Evolutionary conservation across 345 rosid genomes (phyloP).

Genomic region (Lagerstroemia speciosa): DNA sequence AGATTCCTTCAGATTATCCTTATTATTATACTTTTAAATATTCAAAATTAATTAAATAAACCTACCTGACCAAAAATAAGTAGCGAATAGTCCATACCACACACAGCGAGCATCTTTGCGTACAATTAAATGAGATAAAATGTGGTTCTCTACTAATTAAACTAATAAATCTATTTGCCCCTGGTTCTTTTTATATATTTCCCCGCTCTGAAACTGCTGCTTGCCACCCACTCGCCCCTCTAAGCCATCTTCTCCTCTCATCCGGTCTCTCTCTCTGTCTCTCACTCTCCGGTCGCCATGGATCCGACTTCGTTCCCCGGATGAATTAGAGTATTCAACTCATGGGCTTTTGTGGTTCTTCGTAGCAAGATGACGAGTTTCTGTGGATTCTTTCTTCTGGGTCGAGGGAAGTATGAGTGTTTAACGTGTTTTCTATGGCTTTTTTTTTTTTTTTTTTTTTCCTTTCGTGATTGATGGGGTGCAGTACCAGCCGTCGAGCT

Average conservation of each 20-base stretch:
- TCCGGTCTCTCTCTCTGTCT: background rate
- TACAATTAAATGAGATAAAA: too few relatives aligned
- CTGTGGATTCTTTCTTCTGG: too few relatives aligned
- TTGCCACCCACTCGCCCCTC: background rate
- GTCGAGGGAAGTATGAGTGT: background rate
- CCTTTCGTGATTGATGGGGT: slow-evolving; percentile 1
- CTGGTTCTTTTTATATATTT: too few relatives aligned
- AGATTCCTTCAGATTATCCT: too few relatives aligned
- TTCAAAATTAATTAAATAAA: too few relatives aligned
- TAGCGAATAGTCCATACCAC: too few relatives aligned
- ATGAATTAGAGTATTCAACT: background rate
- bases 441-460: too few relatives aligned
- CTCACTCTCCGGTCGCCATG: slow-evolving; percentile 17
- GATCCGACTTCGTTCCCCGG: slow-evolving; percentile 8
- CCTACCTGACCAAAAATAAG: too few relatives aligned
- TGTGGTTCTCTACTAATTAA: too few relatives aligned
- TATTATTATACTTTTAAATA: too few relatives aligned
- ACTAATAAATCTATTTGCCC: too few relatives aligned
- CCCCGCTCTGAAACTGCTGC: background rate
- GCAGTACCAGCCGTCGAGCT: slow-evolving; percentile 67
- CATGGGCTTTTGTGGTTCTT: background rate
- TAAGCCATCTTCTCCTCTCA: background rate
- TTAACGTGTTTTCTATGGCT: background rate
- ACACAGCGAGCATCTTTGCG: too few relatives aligned
- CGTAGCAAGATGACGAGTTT: background rate